Percentiles rank a stretch among this genome's conserved stretches.
phyloP scores from a whole-genome alignment of 2,329 filamentous ascomycete species.

The Ascochyta pisi region DNA sequence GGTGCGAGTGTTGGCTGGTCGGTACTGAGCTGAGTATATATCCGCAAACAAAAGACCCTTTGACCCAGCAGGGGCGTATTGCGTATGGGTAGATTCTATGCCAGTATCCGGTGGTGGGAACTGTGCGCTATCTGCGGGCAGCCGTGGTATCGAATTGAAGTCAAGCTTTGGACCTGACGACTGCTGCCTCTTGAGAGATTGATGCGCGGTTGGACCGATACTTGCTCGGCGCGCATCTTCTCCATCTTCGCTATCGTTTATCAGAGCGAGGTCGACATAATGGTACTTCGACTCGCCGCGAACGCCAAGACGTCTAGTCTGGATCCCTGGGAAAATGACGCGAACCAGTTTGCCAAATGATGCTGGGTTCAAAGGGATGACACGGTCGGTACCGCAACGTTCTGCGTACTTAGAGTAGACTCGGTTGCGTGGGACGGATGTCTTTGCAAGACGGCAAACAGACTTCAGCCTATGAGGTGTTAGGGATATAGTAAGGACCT shows the following conservation, averaged over 20 bases:
- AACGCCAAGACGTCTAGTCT: conserved; percentile 89
- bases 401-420: conserved; percentile 97
- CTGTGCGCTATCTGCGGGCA: conserved; percentile 57
- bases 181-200: conserved; percentile 39
- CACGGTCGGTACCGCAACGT: conserved; percentile 88
- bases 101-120: conserved; percentile 50
- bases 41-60: conserved; percentile 56
- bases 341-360: conserved; percentile 97
- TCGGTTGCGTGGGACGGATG: conserved; percentile 87
- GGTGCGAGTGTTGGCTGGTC: conserved; percentile 46
- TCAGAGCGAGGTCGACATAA: conserved; percentile 68
- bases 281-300: conserved; percentile 98
- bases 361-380: conserved; percentile 93
- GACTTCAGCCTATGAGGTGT: conserved; percentile 68
- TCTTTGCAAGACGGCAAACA: conserved; percentile 74
- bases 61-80: conserved; percentile 49
- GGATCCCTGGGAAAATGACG: conserved; percentile 93
- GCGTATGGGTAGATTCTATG: conserved; percentile 38
- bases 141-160: conserved; percentile 53
- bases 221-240: conserved; percentile 33
- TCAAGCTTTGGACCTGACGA: conserved; percentile 44
- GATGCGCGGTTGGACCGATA: conserved; percentile 31
- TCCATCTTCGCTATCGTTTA: conserved; percentile 51
- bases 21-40: conserved; percentile 53
- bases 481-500: conserved; percentile 24